phyloP scores from a whole-genome alignment of 139 green algal genomes.

The Chlamydomonas applanata region DNA sequence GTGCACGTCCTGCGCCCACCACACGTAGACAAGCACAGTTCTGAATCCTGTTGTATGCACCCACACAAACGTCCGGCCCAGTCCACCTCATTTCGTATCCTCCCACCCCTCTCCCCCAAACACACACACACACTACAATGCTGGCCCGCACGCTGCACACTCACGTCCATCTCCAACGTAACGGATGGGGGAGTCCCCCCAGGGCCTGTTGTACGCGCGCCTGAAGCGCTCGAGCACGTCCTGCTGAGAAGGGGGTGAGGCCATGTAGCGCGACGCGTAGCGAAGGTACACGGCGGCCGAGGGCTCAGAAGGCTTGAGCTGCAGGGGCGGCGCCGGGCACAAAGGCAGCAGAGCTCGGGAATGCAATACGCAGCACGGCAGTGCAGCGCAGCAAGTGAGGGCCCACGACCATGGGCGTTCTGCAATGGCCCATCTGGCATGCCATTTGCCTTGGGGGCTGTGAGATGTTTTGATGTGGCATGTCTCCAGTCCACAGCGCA shows the following conservation, averaged over 20 bases:
- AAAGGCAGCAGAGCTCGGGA: background rate
- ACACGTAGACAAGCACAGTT: background rate
- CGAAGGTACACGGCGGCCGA: conserved; percentile 55
- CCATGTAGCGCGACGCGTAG: background rate
- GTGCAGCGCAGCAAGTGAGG: background rate
- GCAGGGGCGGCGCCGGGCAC: background rate
- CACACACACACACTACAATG: too few relatives aligned
- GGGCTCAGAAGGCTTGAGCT: conserved; percentile 39
- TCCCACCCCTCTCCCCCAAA: too few relatives aligned
- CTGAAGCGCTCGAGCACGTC: conserved; percentile 68
- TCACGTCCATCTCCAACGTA: conserved; percentile 62
- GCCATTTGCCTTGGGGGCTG: too few relatives aligned
- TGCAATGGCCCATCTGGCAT: background rate
- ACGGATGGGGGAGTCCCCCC: conserved; percentile 38
- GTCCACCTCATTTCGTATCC: background rate
- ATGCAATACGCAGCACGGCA: conserved; percentile 19
- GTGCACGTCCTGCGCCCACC: background rate
- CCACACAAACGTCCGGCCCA: background rate
- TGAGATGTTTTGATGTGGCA: too few relatives aligned
- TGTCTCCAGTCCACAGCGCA: too few relatives aligned
- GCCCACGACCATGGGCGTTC: background rate
- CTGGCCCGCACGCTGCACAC: background rate
- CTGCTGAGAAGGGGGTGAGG: conserved; percentile 11
- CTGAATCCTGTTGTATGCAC: background rate
- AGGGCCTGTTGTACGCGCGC: conserved; percentile 69